Evolutionary conservation across 352 stramenopile species (phyloP).

Genomic region (Phytophthora boehmeriae): DNA sequence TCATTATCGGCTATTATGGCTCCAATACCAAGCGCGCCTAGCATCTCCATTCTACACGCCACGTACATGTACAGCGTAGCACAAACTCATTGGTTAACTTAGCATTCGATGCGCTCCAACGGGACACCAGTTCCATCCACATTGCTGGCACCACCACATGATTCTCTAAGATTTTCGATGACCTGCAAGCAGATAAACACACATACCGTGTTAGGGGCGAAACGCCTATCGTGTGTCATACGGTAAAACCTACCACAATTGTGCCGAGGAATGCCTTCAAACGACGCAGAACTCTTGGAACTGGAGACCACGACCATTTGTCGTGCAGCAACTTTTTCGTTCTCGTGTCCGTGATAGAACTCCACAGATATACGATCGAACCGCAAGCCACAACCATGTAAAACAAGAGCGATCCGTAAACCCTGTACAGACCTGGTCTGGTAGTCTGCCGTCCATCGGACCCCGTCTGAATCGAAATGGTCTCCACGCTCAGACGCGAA

Average conservation of each 20-base stretch:
- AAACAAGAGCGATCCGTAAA: slow-evolving; percentile 35
- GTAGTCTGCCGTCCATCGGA: neutral
- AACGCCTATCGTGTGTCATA: neutral
- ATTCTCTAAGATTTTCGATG: slow-evolving; percentile 41
- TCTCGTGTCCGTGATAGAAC: slow-evolving; percentile 11
- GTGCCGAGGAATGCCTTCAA: slow-evolving; percentile 44
- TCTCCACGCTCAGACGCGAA: slow-evolving; percentile 15
- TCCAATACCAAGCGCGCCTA: neutral
- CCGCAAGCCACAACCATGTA: slow-evolving; percentile 35
- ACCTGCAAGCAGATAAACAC: slow-evolving; percentile 26
- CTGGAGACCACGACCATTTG: slow-evolving; percentile 39
- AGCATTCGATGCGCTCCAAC: slow-evolving; percentile 25
- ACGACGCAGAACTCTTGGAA: slow-evolving; percentile 30
- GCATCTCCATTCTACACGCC: neutral
- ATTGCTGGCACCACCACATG: neutral
- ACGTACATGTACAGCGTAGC: neutral
- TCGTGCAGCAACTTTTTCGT: slow-evolving; percentile 21
- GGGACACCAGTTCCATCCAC: slow-evolving; percentile 3
- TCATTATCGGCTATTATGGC: slow-evolving; percentile 13
- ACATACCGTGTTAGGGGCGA: slow-evolving; percentile 5
- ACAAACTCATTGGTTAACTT: slow-evolving; percentile 19
- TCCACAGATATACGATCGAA: slow-evolving; percentile 42
- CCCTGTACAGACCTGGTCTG: slow-evolving; percentile 3
- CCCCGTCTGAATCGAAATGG: slow-evolving; percentile 14
- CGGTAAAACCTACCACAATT: slow-evolving; percentile 38